Evolutionary conservation across 2,329 filamentous ascomycete genomes (phyloP).

Genomic region (Colletotrichum plurivorum): DNA sequence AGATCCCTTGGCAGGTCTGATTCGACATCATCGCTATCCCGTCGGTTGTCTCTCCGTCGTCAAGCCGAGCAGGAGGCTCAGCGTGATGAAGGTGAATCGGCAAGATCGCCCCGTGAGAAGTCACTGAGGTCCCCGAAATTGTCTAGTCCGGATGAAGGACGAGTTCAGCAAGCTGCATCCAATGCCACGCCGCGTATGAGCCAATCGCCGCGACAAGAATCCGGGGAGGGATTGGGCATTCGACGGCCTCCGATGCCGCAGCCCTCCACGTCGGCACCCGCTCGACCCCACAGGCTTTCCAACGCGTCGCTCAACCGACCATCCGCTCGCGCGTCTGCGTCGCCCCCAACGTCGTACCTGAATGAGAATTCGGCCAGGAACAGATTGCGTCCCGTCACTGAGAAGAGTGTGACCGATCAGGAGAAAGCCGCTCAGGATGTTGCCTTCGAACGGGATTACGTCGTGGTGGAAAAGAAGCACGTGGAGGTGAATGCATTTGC

Average conservation of each 20-base stretch:
- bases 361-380: constrained; percentile 51
- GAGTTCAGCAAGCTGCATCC: constrained; percentile 47
- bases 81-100: constrained; percentile 52
- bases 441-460: constrained; percentile 93
- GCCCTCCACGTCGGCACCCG: constrained; percentile 65
- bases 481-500: constrained; percentile 98
- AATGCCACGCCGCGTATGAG: constrained; percentile 50
- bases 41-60: constrained; percentile 57
- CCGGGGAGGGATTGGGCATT: constrained; percentile 66
- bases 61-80: constrained; percentile 54
- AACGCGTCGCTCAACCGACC: constrained; percentile 55
- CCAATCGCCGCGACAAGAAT: constrained; percentile 62
- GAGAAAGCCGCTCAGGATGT: constrained; percentile 87
- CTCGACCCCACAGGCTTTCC: constrained; percentile 58
- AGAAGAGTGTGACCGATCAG: constrained; percentile 66
- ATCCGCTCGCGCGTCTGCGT: constrained; percentile 50
- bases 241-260: constrained; percentile 62
- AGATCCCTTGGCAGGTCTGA: constrained; percentile 45
- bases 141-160: constrained; percentile 49
- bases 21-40: constrained; percentile 49
- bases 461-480: constrained; percentile 93
- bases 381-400: constrained; percentile 45
- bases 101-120: constrained; percentile 59
- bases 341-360: constrained; percentile 51
- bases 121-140: constrained; percentile 57